Evolutionary conservation across 2,329 filamentous ascomycete genomes (phyloP).

Genomic region (Triangularia verruculosa): DNA sequence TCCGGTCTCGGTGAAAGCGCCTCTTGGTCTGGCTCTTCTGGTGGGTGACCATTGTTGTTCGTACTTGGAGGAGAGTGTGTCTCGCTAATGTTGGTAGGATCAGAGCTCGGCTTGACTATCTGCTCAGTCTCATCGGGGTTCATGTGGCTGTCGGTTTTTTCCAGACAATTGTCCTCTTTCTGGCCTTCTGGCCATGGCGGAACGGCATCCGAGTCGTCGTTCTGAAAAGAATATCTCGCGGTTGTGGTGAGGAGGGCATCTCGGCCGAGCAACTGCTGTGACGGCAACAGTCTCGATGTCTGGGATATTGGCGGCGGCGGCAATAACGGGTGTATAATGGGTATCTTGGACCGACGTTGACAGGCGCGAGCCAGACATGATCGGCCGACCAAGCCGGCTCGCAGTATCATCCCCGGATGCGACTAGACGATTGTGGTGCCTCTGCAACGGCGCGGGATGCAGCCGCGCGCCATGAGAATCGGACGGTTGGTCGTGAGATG

Average conservation of each 20-base stretch:
- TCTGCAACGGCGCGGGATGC: neutral
- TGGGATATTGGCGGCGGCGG: neutral
- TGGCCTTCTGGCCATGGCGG: neutral
- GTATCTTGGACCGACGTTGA: neutral
- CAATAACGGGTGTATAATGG: neutral
- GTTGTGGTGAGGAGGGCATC: neutral
- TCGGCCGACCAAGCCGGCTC: constrained; percentile 19
- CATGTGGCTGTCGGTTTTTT: neutral
- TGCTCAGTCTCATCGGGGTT: neutral
- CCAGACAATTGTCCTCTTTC: neutral
- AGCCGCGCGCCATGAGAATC: neutral
- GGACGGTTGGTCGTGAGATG: neutral
- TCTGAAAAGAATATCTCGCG: neutral
- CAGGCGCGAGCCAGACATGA: constrained; percentile 17
- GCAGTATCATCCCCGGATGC: constrained; percentile 15
- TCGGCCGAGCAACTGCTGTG: neutral
- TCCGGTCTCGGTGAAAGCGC: neutral
- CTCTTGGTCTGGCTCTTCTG: neutral
- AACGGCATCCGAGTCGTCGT: neutral
- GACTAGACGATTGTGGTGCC: neutral
- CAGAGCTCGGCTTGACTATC: neutral
- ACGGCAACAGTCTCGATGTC: neutral
- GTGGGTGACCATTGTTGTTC: neutral
- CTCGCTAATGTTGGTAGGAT: neutral
- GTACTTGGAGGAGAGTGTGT: neutral